Percentiles rank a stretch among this genome's conserved stretches.
Evolutionary conservation across 2,329 filamentous ascomycete genomes (phyloP).

Genomic region (Pyrenophora tritici-repentis): DNA sequence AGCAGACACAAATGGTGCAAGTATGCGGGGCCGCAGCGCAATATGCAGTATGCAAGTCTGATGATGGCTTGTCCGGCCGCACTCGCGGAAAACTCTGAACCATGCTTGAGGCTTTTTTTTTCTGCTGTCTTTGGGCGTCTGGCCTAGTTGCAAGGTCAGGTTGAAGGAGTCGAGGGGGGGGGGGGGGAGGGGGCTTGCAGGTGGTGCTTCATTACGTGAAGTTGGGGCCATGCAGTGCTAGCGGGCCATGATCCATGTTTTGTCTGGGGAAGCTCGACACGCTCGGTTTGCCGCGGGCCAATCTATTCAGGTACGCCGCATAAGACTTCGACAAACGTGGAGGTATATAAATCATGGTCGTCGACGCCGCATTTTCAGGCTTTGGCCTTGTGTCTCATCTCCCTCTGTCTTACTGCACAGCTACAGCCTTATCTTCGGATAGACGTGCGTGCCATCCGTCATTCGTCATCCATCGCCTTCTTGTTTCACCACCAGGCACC

Average conservation of each 20-base stretch:
- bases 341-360: slow-evolving; percentile 1
- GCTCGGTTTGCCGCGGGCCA: slow-evolving; percentile 20
- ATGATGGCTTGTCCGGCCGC: slow-evolving; percentile 6
- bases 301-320: slow-evolving; percentile 19
- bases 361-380: not conserved
- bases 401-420: not conserved
- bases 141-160: slow-evolving; percentile 22
- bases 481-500: slow-evolving; percentile 9
- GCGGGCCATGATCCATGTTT: slow-evolving; percentile 8
- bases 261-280: slow-evolving; percentile 13
- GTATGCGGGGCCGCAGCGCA: slow-evolving; percentile 10
- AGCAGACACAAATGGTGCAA: slow-evolving; percentile 14
- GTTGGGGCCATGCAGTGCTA: slow-evolving; percentile 21
- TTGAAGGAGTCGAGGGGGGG: slow-evolving; percentile 5
- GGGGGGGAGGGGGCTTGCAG: no score
- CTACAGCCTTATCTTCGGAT: no score
- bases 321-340: slow-evolving; percentile 2
- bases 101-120: slow-evolving; percentile 22
- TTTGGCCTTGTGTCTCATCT: not conserved
- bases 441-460: no score
- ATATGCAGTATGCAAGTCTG: not conserved
- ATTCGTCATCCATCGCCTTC: slow-evolving; percentile 1
- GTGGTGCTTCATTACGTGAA: slow-evolving; percentile 34
- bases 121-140: no score
- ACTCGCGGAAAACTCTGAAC: slow-evolving; percentile 30